These are phyloP conservation scores for Phallus indusiatus DNA, from an alignment of 768 basidiomycete genomes.

Conservation along the genomic window DNA sequence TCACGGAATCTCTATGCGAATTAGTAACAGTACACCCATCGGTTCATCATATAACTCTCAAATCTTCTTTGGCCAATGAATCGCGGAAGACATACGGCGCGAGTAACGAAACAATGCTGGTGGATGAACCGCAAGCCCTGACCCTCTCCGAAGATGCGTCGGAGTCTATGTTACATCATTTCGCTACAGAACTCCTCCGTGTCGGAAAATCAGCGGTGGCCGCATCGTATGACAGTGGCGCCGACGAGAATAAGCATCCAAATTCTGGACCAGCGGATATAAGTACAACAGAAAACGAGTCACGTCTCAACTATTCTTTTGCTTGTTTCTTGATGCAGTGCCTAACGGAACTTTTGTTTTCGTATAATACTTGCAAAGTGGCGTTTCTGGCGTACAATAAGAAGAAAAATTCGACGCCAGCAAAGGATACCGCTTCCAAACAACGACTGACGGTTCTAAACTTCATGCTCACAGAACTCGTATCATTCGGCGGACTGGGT, in stretches of 20 bases:
- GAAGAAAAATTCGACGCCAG: slow-evolving; percentile 46
- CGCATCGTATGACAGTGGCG: not conserved
- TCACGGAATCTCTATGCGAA: slow-evolving; percentile 60
- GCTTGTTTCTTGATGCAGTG: slow-evolving; percentile 84
- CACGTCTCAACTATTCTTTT: slow-evolving; percentile 36
- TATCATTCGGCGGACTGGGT: slow-evolving; percentile 67
- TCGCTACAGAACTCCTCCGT: slow-evolving; percentile 62
- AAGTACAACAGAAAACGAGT: slow-evolving; percentile 8
- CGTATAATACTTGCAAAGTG: slow-evolving; percentile 85
- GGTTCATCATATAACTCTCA: slow-evolving; percentile 50
- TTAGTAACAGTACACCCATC: slow-evolving; percentile 56
- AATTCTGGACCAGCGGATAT: not conserved
- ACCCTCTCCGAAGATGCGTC: slow-evolving; percentile 25
- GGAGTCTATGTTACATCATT: slow-evolving; percentile 40
- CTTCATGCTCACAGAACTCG: slow-evolving; percentile 75
- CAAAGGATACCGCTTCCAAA: slow-evolving; percentile 56
- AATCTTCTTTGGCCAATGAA: slow-evolving; percentile 16
- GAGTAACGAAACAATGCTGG: slow-evolving; percentile 44
- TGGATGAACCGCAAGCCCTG: slow-evolving; percentile 28
- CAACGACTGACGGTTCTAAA: slow-evolving; percentile 59
- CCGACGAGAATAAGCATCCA: slow-evolving; percentile 5
- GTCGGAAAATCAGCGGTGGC: slow-evolving; percentile 38
- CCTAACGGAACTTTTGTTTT: slow-evolving; percentile 85
- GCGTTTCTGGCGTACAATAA: slow-evolving; percentile 74
- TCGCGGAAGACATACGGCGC: slow-evolving; percentile 12